These are phyloP conservation scores for Globisporangium echinulatum DNA, from an alignment of 352 stramenopile species.

Conservation along the genomic window DNA sequence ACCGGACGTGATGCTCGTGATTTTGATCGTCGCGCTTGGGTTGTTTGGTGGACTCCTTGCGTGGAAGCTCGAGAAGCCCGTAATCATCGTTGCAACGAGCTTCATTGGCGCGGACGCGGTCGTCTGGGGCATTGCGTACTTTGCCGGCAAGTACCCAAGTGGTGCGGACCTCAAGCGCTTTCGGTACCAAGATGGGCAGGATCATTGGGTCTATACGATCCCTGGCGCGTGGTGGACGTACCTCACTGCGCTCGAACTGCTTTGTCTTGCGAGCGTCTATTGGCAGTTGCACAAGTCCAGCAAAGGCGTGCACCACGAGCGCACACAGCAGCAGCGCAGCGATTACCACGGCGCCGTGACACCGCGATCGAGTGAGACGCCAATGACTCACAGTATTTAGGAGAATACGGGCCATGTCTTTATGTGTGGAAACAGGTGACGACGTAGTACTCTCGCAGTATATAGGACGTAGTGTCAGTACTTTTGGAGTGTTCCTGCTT, in stretches of 20 bases:
- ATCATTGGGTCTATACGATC: constrained; percentile 36
- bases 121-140: constrained; percentile 65
- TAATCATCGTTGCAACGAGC: constrained; percentile 53
- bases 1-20: constrained; percentile 35
- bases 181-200: constrained; percentile 12
- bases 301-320: constrained; percentile 11
- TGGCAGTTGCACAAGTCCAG: constrained; percentile 20
- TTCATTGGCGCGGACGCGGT: constrained; percentile 46
- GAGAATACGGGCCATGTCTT: no score
- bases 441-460: no score
- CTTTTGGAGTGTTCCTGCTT: no score
- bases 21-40: constrained; percentile 31
- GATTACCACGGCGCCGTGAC: background rate
- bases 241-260: constrained; percentile 33
- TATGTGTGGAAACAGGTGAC: no score
- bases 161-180: constrained; percentile 45
- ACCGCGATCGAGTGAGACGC: no score
- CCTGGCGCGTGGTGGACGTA: constrained; percentile 59
- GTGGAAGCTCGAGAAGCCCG: constrained; percentile 44
- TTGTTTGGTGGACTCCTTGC: constrained; percentile 36
- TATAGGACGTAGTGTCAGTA: no score
- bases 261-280: constrained; percentile 38
- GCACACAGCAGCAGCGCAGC: background rate
- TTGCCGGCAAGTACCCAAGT: constrained; percentile 63
- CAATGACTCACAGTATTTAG: no score